Percentiles rank a stretch among this genome's conserved stretches.
Conservation (phyloP, 208 protist genomes). For the Acanthamoeba castellanii region DNA sequence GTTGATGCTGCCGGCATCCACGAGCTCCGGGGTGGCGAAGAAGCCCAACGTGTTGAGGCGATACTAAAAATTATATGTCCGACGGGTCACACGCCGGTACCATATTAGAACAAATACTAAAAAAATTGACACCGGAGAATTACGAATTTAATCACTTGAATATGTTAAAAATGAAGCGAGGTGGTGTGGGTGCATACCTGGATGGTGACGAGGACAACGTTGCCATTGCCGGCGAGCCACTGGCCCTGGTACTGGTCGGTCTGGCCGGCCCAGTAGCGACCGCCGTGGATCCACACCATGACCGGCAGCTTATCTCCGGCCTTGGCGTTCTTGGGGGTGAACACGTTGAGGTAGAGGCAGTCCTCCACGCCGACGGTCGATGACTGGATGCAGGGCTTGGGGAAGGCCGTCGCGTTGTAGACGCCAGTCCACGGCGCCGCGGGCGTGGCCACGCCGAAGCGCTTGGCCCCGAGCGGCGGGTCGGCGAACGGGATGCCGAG, state of each 20-base stretch:
- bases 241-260: background rate
- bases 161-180: too few relatives aligned
- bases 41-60: too few relatives aligned
- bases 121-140: too few relatives aligned
- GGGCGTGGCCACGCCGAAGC: background rate
- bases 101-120: too few relatives aligned
- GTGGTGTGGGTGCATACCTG: background rate
- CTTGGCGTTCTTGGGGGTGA: background rate
- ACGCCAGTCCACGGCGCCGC: background rate
- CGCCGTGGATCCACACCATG: conserved; percentile 3
- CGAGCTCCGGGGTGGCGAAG: too few relatives aligned
- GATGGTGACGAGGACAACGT: background rate
- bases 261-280: background rate
- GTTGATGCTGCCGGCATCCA: too few relatives aligned
- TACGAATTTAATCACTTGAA: too few relatives aligned
- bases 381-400: background rate
- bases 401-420: background rate
- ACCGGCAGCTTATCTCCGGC: background rate
- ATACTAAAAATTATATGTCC: too few relatives aligned
- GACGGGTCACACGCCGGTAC: too few relatives aligned
- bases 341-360: conserved; percentile 5
- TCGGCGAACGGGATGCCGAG: background rate
- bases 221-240: background rate
- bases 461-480: background rate
- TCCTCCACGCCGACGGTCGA: background rate